A percentile compares a stretch with the other conserved stretches of the same genome.
phyloP scores from a whole-genome alignment of 768 basidiomycete genomes.

The Panellus pusillus region DNA sequence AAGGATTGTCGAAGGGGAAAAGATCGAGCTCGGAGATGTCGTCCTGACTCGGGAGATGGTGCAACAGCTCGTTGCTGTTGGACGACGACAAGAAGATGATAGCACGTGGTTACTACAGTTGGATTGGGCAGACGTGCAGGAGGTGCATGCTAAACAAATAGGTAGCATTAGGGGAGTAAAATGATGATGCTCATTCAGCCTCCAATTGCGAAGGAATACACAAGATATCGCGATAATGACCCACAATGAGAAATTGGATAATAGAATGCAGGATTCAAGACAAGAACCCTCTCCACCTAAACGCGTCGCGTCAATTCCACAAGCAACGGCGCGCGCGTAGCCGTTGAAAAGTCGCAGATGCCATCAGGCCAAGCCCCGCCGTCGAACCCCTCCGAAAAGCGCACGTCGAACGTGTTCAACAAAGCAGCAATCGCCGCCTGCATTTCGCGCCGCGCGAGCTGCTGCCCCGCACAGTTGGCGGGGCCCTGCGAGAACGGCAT shows the following conservation, averaged over 20 bases:
- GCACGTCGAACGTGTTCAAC: slow-evolving; percentile 39
- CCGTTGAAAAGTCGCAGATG: slow-evolving; percentile 38
- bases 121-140: slow-evolving; percentile 20
- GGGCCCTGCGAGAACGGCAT: slow-evolving; percentile 46
- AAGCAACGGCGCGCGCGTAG: slow-evolving; percentile 31
- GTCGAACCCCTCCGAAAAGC: slow-evolving; percentile 34
- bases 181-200: too few species aligned
- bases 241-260: too few species aligned
- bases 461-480: slow-evolving; percentile 43
- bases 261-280: too few species aligned
- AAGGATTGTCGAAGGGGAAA: slow-evolving; percentile 5
- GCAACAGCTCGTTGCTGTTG: slow-evolving; percentile 14
- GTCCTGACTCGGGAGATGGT: slow-evolving; percentile 13
- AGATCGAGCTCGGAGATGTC: slow-evolving; percentile 1
- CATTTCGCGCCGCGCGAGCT: slow-evolving; percentile 42
- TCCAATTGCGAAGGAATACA: too few species aligned
- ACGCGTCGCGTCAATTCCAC: slow-evolving; percentile 18
- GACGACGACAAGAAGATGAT: slow-evolving; percentile 7
- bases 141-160: too few species aligned
- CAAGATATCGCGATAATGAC: too few species aligned
- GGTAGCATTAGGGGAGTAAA: slow-evolving; percentile 1
- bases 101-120: slow-evolving; percentile 20
- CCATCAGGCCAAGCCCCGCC: slow-evolving; percentile 32
- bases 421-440: slow-evolving; percentile 37
- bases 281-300: too few species aligned